Evolutionary conservation across 2,329 filamentous ascomycete species (phyloP), one percentile per base, ranked within the genome.

Genomic region (Aspergillus hortae): DNA sequence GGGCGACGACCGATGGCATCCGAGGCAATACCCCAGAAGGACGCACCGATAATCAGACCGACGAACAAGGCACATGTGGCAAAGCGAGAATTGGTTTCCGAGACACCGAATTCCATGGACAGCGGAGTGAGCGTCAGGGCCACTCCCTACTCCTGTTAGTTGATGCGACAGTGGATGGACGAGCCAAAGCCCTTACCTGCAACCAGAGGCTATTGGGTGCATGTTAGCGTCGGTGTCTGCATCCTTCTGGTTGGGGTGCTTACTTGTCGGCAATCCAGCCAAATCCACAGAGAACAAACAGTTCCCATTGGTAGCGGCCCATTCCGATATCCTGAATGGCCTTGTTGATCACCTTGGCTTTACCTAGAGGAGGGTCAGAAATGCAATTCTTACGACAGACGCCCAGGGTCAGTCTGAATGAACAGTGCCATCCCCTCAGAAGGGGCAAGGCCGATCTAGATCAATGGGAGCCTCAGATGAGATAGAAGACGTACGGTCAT

Each of bases 321-420:
- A 95, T 95, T 21, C 90, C 90, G 61, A 94, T 94, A 65, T 95
- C 90, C 64, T 90, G 85, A 50, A 95, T 84, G 23, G 90, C 90
- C 66, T 88, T 87, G 72, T 92, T 95, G 67, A 95, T 87, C 56
- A 95, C 81, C 64, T 87, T 88, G 14, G 86, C 86, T 67, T 89
- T 90, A 60, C 85, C 84, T 86, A 51, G 48, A 61, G 35, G 19
- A 42, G 43, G 14, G 60, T 72, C 59, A 69, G 67, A 62, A 35
- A 35, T 19, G 19, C 3, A 15, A 4, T 27, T 11, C 21, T 23
- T 23, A 15, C 17, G 7, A 30, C 9, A 30, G 27, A 30, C 27
- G 7, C 9, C 25, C 14, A 5, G 12, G 25, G 21, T 6, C 43
- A 32, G 19, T 12, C 15, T 21, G 23, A 23, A 23, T 23, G 23